phyloP scores from a whole-genome alignment of 306 rosid genomes.

The Fragaria ananassa region DNA sequence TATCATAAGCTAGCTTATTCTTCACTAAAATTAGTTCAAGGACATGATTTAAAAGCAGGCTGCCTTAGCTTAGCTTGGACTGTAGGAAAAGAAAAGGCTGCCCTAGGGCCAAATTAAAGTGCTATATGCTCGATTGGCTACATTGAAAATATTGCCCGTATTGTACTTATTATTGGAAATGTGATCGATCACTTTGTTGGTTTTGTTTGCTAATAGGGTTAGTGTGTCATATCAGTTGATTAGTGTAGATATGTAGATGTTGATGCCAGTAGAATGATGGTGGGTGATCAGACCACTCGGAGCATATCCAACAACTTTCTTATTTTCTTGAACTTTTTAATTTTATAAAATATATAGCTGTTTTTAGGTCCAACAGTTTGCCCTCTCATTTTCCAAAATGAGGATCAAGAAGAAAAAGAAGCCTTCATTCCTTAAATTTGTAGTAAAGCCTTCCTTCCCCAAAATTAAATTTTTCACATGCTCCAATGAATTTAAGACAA shows the following conservation, averaged over 20 bases:
- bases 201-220: background rate
- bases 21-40: constrained; percentile 38
- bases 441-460: no score
- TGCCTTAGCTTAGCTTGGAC: constrained; percentile 6
- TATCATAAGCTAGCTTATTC: constrained; percentile 32
- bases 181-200: background rate
- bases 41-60: constrained; percentile 29
- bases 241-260: background rate
- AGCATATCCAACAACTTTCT: no score
- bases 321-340: no score
- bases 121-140: constrained; percentile 48
- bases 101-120: constrained; percentile 44
- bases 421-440: no score
- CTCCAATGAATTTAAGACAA: no score
- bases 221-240: background rate
- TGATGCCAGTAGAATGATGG: constrained; percentile 34
- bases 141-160: constrained; percentile 18
- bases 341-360: no score
- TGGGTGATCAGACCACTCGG: constrained; percentile 61
- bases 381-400: no score
- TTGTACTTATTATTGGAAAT: background rate
- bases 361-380: no score
- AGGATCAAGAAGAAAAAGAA: no score
- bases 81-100: constrained; percentile 71
- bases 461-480: no score